Evolutionary conservation across 345 rosid species (phyloP), one percentile per base, ranked within the genome.

Genomic region (Theobroma cacao): DNA sequence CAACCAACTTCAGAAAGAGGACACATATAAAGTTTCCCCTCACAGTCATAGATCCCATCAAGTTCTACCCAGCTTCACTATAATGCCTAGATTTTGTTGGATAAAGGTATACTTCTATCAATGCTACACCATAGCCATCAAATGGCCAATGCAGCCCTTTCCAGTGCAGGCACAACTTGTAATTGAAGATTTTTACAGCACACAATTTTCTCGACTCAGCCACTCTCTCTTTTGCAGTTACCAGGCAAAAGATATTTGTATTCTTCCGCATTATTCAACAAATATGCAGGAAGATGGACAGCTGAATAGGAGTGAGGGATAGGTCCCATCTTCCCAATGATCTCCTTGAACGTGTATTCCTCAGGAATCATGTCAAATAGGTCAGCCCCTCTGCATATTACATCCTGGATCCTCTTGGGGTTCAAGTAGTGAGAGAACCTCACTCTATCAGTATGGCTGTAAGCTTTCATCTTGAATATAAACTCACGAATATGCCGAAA

Each of bases 381-480:
- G 78, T 93, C 87, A 72, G 87, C 81, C 40, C 99, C 99, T 83
- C 61, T 88, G 77, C 99, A 95, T 60, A 95, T 95, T 50, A 93
- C 89, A 52, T 91, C 91, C 80, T 95, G 99, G 82, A 93, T 89
- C 79, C 99, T 84, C 68, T 87, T 78, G 4, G 92, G 94, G 53
- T 90, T 88, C 86, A 95, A 82, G 83, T 88, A 95, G 86, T 91
- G 98, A 82, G 92, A 71, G 82, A 95, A 95, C 74, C 98, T 87
- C 69, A 93, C 98, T 20, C 99, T 84, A 80, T 95, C 99, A 2
- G 84, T 82, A 83, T 95, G 99, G 78, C 98, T 95, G 75, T 95
- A 95, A 33, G 99, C 99, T 82, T 90, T 92, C 99, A 95, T 95
- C 91, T 95, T 95, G 87, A 95, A 95, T 47, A 91, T 61, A 72